phyloP scores from a whole-genome alignment of 2,329 filamentous ascomycete genomes.

The Alternaria infectoria region DNA sequence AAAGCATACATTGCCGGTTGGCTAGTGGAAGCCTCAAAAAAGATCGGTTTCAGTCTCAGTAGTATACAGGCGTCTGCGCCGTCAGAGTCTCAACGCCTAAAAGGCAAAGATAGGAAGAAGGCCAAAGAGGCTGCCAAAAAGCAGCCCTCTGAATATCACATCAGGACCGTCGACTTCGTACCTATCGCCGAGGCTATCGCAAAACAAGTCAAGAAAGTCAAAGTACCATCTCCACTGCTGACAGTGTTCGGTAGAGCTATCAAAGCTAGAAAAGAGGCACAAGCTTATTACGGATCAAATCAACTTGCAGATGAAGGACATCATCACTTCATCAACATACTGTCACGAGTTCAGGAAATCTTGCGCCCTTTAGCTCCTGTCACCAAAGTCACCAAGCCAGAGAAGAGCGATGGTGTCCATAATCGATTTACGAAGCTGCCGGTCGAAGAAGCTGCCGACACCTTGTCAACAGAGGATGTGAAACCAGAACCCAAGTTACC shows the following conservation, averaged over 20 bases:
- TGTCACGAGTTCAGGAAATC: background rate
- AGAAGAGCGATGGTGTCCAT: background rate
- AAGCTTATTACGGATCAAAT: background rate
- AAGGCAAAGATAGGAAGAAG: background rate
- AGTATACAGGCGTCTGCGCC: background rate
- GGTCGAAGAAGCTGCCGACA: background rate
- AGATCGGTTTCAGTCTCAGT: background rate
- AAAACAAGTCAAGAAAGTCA: background rate
- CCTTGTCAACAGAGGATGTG: background rate
- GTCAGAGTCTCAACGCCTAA: background rate
- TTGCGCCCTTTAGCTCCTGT: background rate
- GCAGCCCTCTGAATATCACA: background rate
- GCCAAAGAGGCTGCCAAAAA: background rate
- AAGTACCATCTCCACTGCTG: background rate
- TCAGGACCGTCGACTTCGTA: background rate
- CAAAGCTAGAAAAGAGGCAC: background rate
- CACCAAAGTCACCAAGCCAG: background rate
- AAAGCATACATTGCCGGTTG: background rate
- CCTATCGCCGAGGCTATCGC: background rate
- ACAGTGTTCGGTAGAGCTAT: background rate
- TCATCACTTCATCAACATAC: background rate
- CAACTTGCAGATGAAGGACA: background rate
- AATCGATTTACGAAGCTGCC: background rate
- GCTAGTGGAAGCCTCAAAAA: background rate
- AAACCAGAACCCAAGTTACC: background rate